Evolutionary conservation across 768 basidiomycete genomes (phyloP).

Genomic region (Podaxis sp.): DNA sequence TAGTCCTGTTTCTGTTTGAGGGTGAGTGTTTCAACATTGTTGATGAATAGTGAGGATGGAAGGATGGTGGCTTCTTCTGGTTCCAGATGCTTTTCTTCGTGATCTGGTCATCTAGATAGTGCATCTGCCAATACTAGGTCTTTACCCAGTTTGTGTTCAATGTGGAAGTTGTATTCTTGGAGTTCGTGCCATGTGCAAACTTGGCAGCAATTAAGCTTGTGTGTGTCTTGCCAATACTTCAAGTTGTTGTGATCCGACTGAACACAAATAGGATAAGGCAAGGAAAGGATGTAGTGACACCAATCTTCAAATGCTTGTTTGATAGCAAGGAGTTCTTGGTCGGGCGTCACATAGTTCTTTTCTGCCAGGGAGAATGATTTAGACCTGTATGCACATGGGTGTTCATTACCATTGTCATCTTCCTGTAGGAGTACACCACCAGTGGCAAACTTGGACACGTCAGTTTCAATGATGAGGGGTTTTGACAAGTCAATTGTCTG

Average conservation of each 20-base stretch:
- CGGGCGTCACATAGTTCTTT: not conserved
- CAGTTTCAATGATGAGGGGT: not conserved
- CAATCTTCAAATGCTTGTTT: constrained; percentile 10
- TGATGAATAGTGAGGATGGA: no score
- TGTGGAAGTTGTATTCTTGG: not conserved
- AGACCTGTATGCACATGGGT: not conserved
- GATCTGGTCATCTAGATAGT: not conserved
- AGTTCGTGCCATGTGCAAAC: not conserved
- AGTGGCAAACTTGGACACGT: constrained; percentile 3
- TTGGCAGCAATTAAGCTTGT: constrained; percentile 25
- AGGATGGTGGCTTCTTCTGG: not conserved
- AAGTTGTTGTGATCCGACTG: constrained; percentile 11
- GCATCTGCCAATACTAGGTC: not conserved
- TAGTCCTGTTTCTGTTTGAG: no score
- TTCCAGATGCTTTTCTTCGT: constrained; percentile 8
- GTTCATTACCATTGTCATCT: not conserved
- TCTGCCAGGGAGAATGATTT: constrained; percentile 1
- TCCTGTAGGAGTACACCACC: constrained; percentile 11
- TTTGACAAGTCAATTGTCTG: not conserved
- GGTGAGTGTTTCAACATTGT: no score
- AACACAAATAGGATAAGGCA: not conserved
- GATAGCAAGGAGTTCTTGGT: constrained; percentile 2
- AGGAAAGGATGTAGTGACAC: constrained; percentile 12
- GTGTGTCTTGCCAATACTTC: constrained; percentile 20
- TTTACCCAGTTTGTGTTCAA: not conserved